These are phyloP conservation scores for Phytophthora sansomeana DNA, from an alignment of 352 stramenopile species.

Conservation along the genomic window DNA sequence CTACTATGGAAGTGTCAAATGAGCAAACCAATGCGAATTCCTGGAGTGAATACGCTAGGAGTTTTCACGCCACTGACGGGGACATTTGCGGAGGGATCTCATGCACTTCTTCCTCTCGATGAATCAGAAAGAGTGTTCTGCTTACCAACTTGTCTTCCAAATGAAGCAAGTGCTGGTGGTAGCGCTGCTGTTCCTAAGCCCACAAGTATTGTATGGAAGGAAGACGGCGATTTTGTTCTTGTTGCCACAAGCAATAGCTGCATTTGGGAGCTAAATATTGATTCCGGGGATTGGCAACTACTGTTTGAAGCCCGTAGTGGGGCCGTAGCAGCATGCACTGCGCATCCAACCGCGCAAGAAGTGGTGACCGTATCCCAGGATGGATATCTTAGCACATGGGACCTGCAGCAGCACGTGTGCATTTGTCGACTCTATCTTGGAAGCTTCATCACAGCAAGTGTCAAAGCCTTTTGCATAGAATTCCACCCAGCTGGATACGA, in stretches of 20 bases:
- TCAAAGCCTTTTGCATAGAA: conserved; percentile 59
- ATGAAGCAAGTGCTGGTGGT: conserved; percentile 27
- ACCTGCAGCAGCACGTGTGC: conserved; percentile 53
- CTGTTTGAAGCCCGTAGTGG: conserved; percentile 64
- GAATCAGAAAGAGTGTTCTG: conserved; percentile 48
- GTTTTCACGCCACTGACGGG: conserved; percentile 61
- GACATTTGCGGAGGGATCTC: conserved; percentile 59
- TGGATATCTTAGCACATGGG: conserved; percentile 63
- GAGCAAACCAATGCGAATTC: conserved; percentile 55
- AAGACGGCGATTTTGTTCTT: conserved; percentile 57
- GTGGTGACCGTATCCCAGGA: conserved; percentile 59
- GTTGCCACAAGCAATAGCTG: conserved; percentile 67
- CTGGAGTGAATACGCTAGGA: conserved; percentile 65
- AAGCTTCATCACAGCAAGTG: conserved; percentile 19
- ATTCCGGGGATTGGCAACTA: conserved; percentile 52
- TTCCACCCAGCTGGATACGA: conserved; percentile 64
- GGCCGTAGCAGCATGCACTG: conserved; percentile 38
- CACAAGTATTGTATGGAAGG: conserved; percentile 65
- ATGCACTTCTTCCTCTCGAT: conserved; percentile 44
- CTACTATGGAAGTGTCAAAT: conserved; percentile 70
- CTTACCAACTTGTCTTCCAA: conserved; percentile 47
- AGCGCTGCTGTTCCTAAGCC: conserved; percentile 39
- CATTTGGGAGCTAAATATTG: conserved; percentile 69
- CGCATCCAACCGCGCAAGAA: conserved; percentile 56
- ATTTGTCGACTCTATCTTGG: conserved; percentile 45